Base-by-base conservation (phyloP, 2,329 filamentous ascomycete species). In the Cytospora schulzeri region DNA sequence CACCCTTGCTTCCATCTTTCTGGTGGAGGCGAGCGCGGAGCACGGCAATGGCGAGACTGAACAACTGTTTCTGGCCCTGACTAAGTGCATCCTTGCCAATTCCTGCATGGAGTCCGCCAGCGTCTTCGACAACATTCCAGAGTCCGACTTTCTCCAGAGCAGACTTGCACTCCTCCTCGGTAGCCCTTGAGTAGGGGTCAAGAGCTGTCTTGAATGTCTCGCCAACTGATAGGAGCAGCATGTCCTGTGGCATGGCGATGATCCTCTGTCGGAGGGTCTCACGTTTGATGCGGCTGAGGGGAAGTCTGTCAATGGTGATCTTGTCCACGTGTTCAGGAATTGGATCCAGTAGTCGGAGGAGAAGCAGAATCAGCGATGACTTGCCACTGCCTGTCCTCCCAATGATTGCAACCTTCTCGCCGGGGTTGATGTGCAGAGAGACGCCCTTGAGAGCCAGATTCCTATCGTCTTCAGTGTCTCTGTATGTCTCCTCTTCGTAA, bases 21-120 rank as follows among this genome's bases (percentile, higher is more conserved):
- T 50, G 22, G n/a, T 41, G 58, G 15, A 53, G 29, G 22, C 60
- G 53, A 4, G 65, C 58, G 7, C 76, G 72, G 55, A 85, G 71
- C 51, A 85, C 73, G 3, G 81, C 83, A 22, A 82, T 72, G 7
- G 82, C 82, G 31, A 86, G 75, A 69, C 82, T 83, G 69, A 86
- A 83, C 3, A 85, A 75, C 69, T 67, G 65, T 50, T 60, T 67
- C 70, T 87, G 84, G 1, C 85, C 85, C 64, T 80, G 79, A n/a
- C 78, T 81, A 5, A 83, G 71, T 63, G 77, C 77, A 17, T 78
- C 72, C 4, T 76, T 73, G 26, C 77, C 78, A 60, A 85, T 76
- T 17, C 63, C 67, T 4, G 70, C 67, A 0, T 68, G 66, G 3
- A 74, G 65, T 2, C 73, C 72, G 8, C 73, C 73, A 3, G 65